Conservation (phyloP, 345 rosid genomes). For the Aurinia saxatilis region DNA sequence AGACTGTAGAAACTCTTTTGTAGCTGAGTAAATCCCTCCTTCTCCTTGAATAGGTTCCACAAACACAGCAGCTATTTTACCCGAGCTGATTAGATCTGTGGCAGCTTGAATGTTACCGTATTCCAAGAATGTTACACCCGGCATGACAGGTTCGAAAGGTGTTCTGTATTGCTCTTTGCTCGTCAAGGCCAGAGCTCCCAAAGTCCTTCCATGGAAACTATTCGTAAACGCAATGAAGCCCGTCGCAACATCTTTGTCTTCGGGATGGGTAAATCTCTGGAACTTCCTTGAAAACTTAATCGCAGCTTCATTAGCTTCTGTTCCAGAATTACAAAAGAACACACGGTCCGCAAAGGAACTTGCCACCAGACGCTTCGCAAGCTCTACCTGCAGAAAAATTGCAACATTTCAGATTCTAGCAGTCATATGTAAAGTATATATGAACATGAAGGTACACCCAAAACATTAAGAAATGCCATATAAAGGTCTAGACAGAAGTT, state of each 20-base stretch:
- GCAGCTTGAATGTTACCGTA: constrained; percentile 70
- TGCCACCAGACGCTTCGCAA: constrained; percentile 68
- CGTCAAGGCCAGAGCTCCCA: constrained; percentile 89
- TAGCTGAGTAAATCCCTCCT: constrained; percentile 84
- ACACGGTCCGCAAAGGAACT: constrained; percentile 77
- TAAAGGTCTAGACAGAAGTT: background rate
- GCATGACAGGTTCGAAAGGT: constrained; percentile 96
- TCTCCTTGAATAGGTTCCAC: constrained; percentile 97
- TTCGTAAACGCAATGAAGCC: constrained; percentile 71
- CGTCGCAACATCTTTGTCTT: constrained; percentile 42
- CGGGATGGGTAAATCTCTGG: constrained; percentile 57
- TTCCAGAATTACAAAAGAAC: constrained; percentile 82
- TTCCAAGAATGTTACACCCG: constrained; percentile 90
- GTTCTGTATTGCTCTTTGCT: constrained; percentile 80
- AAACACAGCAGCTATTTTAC: constrained; percentile 81
- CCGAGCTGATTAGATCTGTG: constrained; percentile 37
- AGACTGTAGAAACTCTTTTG: constrained; percentile 60
- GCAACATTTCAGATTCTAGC: background rate
- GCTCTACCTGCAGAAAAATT: constrained; percentile 50
- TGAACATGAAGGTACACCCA: background rate
- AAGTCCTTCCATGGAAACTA: constrained; percentile 92
- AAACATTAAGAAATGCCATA: background rate
- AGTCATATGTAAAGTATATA: background rate
- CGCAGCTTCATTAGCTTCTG: constrained; percentile 97
- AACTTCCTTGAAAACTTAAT: constrained; percentile 87